phyloP scores from a whole-genome alignment of 2,329 filamentous ascomycete genomes.

The Colletotrichum orchidophilum region DNA sequence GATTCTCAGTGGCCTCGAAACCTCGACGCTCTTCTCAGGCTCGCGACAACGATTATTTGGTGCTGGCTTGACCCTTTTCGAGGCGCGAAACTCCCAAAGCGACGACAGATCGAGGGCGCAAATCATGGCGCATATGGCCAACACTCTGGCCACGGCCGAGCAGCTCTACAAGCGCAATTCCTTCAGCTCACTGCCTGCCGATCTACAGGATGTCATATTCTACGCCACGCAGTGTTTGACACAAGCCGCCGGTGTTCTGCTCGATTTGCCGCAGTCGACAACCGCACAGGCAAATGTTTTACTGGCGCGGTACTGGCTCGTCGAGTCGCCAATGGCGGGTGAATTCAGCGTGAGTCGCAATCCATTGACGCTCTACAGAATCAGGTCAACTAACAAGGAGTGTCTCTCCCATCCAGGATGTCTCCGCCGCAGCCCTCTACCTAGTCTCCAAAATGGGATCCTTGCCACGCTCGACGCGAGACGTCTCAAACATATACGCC shows the following conservation, averaged over 20 bases:
- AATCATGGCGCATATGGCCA: conserved; percentile 51
- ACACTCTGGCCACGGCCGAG: conserved; percentile 76
- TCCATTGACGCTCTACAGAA: background rate
- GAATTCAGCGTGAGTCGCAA: conserved; percentile 62
- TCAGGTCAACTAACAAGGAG: background rate
- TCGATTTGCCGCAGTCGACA: conserved; percentile 85
- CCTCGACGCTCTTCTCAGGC: conserved; percentile 11
- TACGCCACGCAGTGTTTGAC: conserved; percentile 78
- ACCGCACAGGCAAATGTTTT: conserved; percentile 87
- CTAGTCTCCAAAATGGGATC: conserved; percentile 85
- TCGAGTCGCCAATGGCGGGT: conserved; percentile 62
- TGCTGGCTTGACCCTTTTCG: background rate
- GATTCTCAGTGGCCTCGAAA: background rate
- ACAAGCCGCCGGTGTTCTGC: conserved; percentile 81
- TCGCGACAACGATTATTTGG: conserved; percentile 1
- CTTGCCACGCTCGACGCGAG: conserved; percentile 78
- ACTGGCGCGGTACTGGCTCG: conserved; percentile 82
- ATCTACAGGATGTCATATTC: conserved; percentile 77
- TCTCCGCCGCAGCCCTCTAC: conserved; percentile 84
- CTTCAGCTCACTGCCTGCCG: conserved; percentile 68
- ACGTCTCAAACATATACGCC: conserved; percentile 84
- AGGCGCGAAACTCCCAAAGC: background rate
- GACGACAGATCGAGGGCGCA: background rate
- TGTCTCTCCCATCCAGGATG: conserved; percentile 72
- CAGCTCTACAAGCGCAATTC: conserved; percentile 70